Base-by-base conservation (phyloP, 2,329 filamentous ascomycete genomes). In the Parasarocladium wereldwijsianum region DNA sequence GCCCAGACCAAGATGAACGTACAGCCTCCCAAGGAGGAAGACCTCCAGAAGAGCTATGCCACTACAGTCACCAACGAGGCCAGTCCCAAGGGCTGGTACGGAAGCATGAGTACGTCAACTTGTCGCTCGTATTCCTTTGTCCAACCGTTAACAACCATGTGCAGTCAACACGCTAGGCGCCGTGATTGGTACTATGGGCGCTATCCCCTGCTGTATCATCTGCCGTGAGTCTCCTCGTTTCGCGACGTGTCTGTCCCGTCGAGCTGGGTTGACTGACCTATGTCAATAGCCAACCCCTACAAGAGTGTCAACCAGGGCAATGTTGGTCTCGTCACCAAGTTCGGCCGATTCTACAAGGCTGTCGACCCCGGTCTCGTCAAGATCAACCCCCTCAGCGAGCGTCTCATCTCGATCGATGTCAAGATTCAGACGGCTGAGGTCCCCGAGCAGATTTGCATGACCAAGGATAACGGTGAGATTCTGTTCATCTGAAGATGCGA, bases 341-440 rank as follows among this genome's bases (percentile, higher is more conserved):
- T 98, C 42, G 90, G 90, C 46, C 68, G 76, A 40, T 96, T 98
- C 60, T 83, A 93, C 56, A 81, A 86, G 55, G 85, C 90, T 8
- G 87, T 96, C 41, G 90, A 98, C 53, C 90, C 90, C 3, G 90
- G 90, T 51, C 76, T 98, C 18, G 84, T 96, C 55, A 93, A 93
- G 64, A 76, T 98, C 65, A 98, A 98, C 61, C 87, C 87, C 3
- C 73, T 96, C 32, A 87, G 80, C 45, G 90, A 98, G 64, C 72
- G 67, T 34, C 68, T 98, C 24, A 77, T 84, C 42, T 83, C 92
- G 46, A 79, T 98, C 50, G 90, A 98, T 54, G 90, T 98, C 60
- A 98, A 96, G 74, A 94, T 96, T 44, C 90, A 98, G 61, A 94
- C 93, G 40, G 84, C 92, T 52, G 79, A 98, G 64, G 90, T 98